Percentiles rank a stretch among this genome's conserved stretches.
These are phyloP conservation scores for Plantago major DNA, from an alignment of 257 asterid genomes.

Conservation along the genomic window DNA sequence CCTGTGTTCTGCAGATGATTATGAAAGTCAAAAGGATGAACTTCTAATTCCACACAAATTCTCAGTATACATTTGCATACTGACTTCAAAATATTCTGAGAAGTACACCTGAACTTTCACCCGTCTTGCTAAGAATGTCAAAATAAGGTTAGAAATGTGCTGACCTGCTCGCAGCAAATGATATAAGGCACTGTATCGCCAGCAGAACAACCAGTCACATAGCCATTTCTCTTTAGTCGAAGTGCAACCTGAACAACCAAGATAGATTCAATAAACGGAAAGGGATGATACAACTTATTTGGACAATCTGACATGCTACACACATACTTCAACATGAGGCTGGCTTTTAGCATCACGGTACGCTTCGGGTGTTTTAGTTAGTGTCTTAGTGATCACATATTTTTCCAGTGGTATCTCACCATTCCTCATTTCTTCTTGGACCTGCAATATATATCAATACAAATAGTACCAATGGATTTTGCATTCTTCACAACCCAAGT, in stretches of 20 bases:
- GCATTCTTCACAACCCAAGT: no score
- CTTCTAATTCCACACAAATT: no score
- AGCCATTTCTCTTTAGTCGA: constrained; percentile 79
- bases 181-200: constrained; percentile 95
- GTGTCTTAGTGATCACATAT: constrained; percentile 81
- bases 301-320: constrained; percentile 13
- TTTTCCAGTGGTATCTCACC: constrained; percentile 86
- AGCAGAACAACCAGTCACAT: constrained; percentile 81
- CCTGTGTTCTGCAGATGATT: background rate
- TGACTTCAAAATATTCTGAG: no score
- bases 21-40: background rate
- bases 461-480: constrained; percentile 11
- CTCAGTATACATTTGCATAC: no score
- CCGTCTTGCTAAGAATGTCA: no score
- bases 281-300: constrained; percentile 8
- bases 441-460: constrained; percentile 39
- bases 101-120: no score
- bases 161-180: constrained; percentile 92
- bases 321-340: constrained; percentile 93
- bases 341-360: constrained; percentile 93
- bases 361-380: constrained; percentile 93
- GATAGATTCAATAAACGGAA: constrained; percentile 19
- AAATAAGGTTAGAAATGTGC: background rate
- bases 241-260: constrained; percentile 74
- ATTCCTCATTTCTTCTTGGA: constrained; percentile 83